Evolutionary conservation across 768 basidiomycete genomes (phyloP).

Genomic region (Boletus subcaerulescens): DNA sequence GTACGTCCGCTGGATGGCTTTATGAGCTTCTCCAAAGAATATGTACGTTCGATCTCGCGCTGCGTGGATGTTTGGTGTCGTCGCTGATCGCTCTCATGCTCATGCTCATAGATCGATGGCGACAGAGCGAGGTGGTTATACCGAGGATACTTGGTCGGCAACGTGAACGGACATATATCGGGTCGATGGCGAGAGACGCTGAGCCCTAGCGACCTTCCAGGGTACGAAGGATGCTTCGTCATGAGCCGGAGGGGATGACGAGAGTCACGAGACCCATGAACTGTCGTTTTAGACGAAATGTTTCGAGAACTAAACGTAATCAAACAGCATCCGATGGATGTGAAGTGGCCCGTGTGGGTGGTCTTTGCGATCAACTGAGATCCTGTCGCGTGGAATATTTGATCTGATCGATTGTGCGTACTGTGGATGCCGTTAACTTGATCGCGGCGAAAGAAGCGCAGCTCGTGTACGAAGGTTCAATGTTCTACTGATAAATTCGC

Average conservation of each 20-base stretch:
- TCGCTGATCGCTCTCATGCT: background rate
- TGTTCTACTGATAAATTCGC: background rate
- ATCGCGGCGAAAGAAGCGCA: background rate
- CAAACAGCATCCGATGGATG: too few species aligned
- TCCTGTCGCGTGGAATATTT: background rate
- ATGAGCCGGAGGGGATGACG: constrained; percentile 62
- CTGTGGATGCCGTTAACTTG: background rate
- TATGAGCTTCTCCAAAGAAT: constrained; percentile 80
- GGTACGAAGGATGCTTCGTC: constrained; percentile 86
- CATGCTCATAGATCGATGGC: constrained; percentile 48
- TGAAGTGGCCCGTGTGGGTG: background rate
- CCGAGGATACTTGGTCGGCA: constrained; percentile 76
- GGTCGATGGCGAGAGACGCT: constrained; percentile 88
- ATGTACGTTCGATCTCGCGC: constrained; percentile 47
- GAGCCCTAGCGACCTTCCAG: constrained; percentile 55
- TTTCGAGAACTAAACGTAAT: too few species aligned
- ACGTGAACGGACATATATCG: constrained; percentile 63
- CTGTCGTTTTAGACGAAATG: too few species aligned
- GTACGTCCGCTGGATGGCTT: constrained; percentile 82
- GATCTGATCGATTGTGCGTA: background rate
- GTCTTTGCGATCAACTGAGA: background rate
- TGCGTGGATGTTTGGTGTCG: background rate
- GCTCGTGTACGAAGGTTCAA: background rate
- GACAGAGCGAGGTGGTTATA: constrained; percentile 85
- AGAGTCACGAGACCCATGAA: background rate